Evolutionary conservation across 805 yeast species (phyloP), one percentile per base, ranked within the genome.

Genomic region (Cyberlindnera euphorbiiphila): DNA sequence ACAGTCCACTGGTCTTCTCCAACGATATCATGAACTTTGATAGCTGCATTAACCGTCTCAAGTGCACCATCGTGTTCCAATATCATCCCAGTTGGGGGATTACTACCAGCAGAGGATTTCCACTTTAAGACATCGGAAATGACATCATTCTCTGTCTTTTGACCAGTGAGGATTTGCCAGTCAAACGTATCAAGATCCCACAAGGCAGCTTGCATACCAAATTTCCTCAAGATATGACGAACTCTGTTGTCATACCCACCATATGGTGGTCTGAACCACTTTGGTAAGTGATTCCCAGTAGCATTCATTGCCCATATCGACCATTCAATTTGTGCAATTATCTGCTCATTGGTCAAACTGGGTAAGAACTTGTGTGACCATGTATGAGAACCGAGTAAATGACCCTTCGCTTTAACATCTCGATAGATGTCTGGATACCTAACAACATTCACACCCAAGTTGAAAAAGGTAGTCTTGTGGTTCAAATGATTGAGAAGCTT

Each of bases 251-350:
- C 98, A 23, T 86, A 70, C 0, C 95, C 97, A 1, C 98, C 98
- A 56, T 86, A 91, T 1, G 98, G 98, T 0, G 98, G 98, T 49
- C 98, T 73, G 59, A 85, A 91, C 85, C 91, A 91, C 53, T 81
- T 82, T 6, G 98, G 98, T 9, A 85, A 57, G 52, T 88, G 89
- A 19, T 79, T 69, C 0, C 86, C 85, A 0, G 97, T 88, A 1
- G 96, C 96, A 64, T 91, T 89, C 88, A 89, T 85, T 5, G 97
- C 96, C 97, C 97, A 91, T 22, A 87, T 78, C 2, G 94, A 80
- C 98, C 98, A 91, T 60, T 89, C 81, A 25, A 91, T 63, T 57
- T 91, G 95, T 0, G 97, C 95, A 39, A 84, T 78, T 14, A 91
- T 77, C 44, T 85, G 75, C 60, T 87, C 91, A 56, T 88, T 88